Evolutionary conservation across 1,139 yeast genomes (phyloP).

Genomic region (Hyphopichia fennica): DNA sequence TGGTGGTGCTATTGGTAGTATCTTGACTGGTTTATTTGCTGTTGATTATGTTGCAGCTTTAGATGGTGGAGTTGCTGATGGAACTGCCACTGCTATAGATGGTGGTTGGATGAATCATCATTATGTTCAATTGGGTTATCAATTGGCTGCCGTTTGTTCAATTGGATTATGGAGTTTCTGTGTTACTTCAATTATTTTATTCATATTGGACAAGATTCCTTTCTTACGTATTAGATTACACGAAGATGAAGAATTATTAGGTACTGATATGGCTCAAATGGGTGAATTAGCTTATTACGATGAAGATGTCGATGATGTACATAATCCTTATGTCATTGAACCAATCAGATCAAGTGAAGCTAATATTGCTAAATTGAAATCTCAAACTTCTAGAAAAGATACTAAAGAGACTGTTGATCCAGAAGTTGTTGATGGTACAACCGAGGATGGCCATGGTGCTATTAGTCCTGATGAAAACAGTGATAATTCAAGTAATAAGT

Average conservation of each 20-base stretch:
- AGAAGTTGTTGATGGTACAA: slow-evolving; percentile 19
- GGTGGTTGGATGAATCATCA: slow-evolving; percentile 97
- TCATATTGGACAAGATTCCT: slow-evolving; percentile 78
- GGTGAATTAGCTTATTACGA: slow-evolving; percentile 81
- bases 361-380: slow-evolving; percentile 36
- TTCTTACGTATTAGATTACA: slow-evolving; percentile 78
- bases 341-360: slow-evolving; percentile 65
- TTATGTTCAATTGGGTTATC: slow-evolving; percentile 88
- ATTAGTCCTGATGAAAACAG: slow-evolving; percentile 22
- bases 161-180: slow-evolving; percentile 79
- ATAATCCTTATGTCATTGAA: slow-evolving; percentile 63
- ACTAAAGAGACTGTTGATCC: slow-evolving; percentile 15
- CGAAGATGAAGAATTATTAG: slow-evolving; percentile 87
- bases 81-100: slow-evolving; percentile 45
- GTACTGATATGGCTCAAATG: slow-evolving; percentile 85
- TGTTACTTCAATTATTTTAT: slow-evolving; percentile 69
- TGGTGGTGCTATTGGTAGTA: slow-evolving; percentile 86
- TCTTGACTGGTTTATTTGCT: slow-evolving; percentile 88
- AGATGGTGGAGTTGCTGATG: slow-evolving; percentile 60
- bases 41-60: slow-evolving; percentile 88
- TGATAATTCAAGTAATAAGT: slow-evolving; percentile 16
- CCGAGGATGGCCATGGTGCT: slow-evolving; percentile 19
- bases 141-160: slow-evolving; percentile 80
- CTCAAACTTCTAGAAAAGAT: slow-evolving; percentile 17
- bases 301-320: slow-evolving; percentile 22